phyloP scores from a whole-genome alignment of 2,329 filamentous ascomycete genomes.

The Emmonsiellopsis sp. region DNA sequence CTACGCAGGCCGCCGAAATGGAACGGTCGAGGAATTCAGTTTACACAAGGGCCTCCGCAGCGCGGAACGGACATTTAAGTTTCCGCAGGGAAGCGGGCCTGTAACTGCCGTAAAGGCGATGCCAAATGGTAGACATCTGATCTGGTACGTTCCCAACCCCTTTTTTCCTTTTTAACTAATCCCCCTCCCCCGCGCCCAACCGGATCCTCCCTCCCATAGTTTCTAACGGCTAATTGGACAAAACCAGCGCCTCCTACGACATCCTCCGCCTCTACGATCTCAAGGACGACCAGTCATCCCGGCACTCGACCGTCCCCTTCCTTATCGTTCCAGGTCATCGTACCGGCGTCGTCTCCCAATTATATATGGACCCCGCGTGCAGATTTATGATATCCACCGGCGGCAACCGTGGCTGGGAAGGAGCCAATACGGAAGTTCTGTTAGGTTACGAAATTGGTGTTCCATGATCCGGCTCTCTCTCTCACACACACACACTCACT shows the following conservation, averaged over 20 bases:
- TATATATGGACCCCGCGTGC: slow-evolving; percentile 82
- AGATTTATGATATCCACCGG: slow-evolving; percentile 86
- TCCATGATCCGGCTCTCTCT: slow-evolving; percentile 8
- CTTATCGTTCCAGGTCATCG: slow-evolving; percentile 89
- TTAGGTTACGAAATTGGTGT: slow-evolving; percentile 84
- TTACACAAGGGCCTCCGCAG: slow-evolving; percentile 69
- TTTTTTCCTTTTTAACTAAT: neutral
- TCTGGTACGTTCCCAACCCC: slow-evolving; percentile 52
- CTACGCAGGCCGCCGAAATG: slow-evolving; percentile 82
- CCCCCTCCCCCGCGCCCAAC: neutral
- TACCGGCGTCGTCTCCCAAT: slow-evolving; percentile 75
- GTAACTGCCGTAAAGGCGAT: slow-evolving; percentile 84
- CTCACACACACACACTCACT: no score
- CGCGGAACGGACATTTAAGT: slow-evolving; percentile 71
- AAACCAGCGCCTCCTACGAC: slow-evolving; percentile 75
- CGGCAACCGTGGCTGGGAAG: slow-evolving; percentile 92
- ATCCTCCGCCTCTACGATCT: slow-evolving; percentile 91
- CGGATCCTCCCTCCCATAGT: neutral
- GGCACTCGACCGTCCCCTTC: slow-evolving; percentile 78
- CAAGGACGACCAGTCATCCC: slow-evolving; percentile 52
- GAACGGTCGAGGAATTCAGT: slow-evolving; percentile 89
- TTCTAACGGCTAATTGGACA: slow-evolving; percentile 11
- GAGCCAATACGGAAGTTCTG: slow-evolving; percentile 76
- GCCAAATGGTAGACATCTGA: slow-evolving; percentile 83
- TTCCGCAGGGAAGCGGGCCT: slow-evolving; percentile 78